Evolutionary conservation across 805 yeast genomes (phyloP).

Genomic region (Candida cerambycidarum): DNA sequence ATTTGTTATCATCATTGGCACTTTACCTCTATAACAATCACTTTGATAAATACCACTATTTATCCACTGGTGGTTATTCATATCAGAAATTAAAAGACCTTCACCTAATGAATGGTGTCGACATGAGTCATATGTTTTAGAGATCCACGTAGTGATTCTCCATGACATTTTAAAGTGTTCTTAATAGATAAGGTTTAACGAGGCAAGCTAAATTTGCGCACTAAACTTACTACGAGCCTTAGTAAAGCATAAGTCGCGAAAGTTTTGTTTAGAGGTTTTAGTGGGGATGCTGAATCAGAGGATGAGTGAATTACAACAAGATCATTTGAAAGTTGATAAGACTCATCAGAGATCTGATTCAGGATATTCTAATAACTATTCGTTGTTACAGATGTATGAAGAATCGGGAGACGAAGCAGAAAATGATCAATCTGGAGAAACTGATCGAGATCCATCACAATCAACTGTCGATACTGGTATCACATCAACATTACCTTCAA

Average conservation of each 20-base stretch:
- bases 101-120: slow-evolving; percentile 26
- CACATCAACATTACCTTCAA: not conserved
- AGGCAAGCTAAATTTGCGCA: not conserved
- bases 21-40: slow-evolving; percentile 28
- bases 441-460: not conserved
- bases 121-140: slow-evolving; percentile 31
- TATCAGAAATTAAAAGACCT: slow-evolving; percentile 35
- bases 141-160: slow-evolving; percentile 25
- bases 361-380: slow-evolving; percentile 34
- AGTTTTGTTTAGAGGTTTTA: not conserved
- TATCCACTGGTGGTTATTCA: slow-evolving; percentile 22
- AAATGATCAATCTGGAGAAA: not conserved
- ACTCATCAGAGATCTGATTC: slow-evolving; percentile 32
- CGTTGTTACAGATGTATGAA: slow-evolving; percentile 37
- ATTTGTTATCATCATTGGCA: slow-evolving; percentile 42
- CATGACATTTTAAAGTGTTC: slow-evolving; percentile 33
- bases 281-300: not conserved
- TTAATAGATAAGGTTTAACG: not conserved
- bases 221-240: not conserved
- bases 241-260: not conserved
- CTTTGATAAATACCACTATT: slow-evolving; percentile 27
- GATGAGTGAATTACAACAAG: slow-evolving; percentile 1
- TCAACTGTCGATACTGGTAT: not conserved
- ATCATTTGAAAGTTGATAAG: slow-evolving; percentile 1
- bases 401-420: slow-evolving; percentile 13